phyloP scores from a whole-genome alignment of 83 land plant species.

The Picea engelmannii region DNA sequence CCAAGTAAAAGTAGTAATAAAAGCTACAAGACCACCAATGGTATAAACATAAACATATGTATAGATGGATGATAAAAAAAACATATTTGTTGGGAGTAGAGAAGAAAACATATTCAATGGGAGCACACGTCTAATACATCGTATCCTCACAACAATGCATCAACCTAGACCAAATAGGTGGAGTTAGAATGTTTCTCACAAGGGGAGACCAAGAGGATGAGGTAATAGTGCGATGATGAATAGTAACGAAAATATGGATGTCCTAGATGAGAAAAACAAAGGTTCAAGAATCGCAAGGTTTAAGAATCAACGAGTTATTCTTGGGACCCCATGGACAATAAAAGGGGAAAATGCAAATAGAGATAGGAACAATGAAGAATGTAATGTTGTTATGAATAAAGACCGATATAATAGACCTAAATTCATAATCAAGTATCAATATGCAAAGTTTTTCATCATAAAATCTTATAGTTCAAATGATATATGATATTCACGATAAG shows the following conservation, averaged over 20 bases:
- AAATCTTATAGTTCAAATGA: conserved; percentile 1
- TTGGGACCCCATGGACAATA: conserved; percentile 18
- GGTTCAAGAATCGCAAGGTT: conserved; percentile 54
- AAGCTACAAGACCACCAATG: no score
- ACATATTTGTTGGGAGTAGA: no score
- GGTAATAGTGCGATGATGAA: conserved; percentile 29
- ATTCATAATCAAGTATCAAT: conserved; percentile 35
- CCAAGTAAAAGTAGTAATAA: no score
- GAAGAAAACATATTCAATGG: no score
- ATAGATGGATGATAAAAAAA: no score
- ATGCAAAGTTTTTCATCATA: conserved; percentile 50
- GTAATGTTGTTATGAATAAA: conserved; percentile 20
- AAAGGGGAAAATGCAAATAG: conserved; percentile 33
- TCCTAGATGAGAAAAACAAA: conserved; percentile 53
- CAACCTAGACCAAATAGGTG: no score
- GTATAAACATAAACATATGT: no score
- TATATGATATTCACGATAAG: no score
- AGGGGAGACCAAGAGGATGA: conserved; percentile 1
- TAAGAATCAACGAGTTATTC: conserved; percentile 29
- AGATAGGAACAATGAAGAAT: conserved; percentile 19
- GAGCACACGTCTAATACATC: no score
- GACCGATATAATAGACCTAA: conserved; percentile 50
- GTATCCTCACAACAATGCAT: no score
- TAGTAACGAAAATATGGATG: conserved; percentile 45
- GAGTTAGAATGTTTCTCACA: no score